Percentiles rank a stretch among this genome's conserved stretches.
phyloP scores from a whole-genome alignment of 2,329 filamentous ascomycete genomes.

The Colletotrichum endophyticum region DNA sequence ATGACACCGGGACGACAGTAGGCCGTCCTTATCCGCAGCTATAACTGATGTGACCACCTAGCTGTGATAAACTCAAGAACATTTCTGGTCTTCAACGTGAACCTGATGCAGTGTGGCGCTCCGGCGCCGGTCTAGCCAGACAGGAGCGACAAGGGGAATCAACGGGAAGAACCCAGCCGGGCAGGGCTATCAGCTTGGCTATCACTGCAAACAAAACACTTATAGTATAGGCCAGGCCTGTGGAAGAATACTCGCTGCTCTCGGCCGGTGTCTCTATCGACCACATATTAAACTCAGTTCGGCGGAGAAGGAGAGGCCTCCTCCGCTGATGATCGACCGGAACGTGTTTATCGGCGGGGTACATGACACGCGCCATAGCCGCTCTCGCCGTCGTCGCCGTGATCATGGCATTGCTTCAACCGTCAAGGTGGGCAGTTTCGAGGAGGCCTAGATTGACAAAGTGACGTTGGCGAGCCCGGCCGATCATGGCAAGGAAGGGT shows the following conservation, averaged over 20 bases:
- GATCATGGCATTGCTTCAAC: neutral
- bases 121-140: neutral
- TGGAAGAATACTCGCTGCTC: neutral
- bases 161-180: neutral
- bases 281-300: neutral
- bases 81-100: neutral
- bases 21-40: neutral
- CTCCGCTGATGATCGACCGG: neutral
- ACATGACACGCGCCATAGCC: neutral
- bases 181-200: neutral
- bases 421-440: neutral
- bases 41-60: neutral
- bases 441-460: neutral
- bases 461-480: neutral
- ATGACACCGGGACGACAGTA: neutral
- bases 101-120: neutral
- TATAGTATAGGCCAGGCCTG: neutral
- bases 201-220: neutral
- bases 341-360: neutral
- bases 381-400: neutral
- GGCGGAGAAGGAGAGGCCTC: neutral
- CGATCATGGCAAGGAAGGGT: neutral
- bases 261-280: neutral
- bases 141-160: neutral
- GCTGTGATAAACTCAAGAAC: neutral